Evolutionary conservation across 2,329 filamentous ascomycete genomes (phyloP), one percentile per base, ranked within the genome.

Genomic region (Knoxdaviesia proteae): DNA sequence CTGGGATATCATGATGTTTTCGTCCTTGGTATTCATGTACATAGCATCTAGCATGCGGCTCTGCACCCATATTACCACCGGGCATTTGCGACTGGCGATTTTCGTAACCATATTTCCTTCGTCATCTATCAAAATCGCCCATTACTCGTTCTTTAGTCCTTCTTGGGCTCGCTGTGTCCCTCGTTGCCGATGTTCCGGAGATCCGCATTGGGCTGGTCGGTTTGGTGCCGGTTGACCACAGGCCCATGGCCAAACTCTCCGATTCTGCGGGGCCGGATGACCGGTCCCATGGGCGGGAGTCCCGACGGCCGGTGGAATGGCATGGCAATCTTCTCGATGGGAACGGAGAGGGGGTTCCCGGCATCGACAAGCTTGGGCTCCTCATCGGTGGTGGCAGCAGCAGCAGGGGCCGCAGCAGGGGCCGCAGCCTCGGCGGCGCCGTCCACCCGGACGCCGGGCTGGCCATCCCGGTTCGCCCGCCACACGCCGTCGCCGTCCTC

Each of bases 401-500:
- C n/a, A n/a, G 37, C 6, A 33, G 5, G 9, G 7, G 34, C 20
- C 2, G 31, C 29, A 32, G 37, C 6, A 33, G 5, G 9, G 7
- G 34, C 20, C 2, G 31, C 29, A 32, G 7, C 33, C 31, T 41
- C 36, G 6, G 36, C 31, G 20, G 41, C 8, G 29, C 54, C 53
- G 32, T 56, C 52, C 45, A 70, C 57, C 50, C 58, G 64, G 38
- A 66, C 62, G 6, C 75, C 79, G 40, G 62, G 59, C 46, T 66
- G 63, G 7, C 80, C 81, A 59, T 93, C 86, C 49, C 78, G 63
- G 61, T 94, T 94, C 47, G 82, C 84, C 60, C 84, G 77, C 87
- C 87, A 94, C 38, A 90, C 70, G 6, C 77, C 82, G 48, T 80
- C 78, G 29, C 76, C 79, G 1, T 71, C 79, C 39, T 71, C 74